Conservation (phyloP, 345 rosid species). For the Toxicodendron radicans region DNA sequence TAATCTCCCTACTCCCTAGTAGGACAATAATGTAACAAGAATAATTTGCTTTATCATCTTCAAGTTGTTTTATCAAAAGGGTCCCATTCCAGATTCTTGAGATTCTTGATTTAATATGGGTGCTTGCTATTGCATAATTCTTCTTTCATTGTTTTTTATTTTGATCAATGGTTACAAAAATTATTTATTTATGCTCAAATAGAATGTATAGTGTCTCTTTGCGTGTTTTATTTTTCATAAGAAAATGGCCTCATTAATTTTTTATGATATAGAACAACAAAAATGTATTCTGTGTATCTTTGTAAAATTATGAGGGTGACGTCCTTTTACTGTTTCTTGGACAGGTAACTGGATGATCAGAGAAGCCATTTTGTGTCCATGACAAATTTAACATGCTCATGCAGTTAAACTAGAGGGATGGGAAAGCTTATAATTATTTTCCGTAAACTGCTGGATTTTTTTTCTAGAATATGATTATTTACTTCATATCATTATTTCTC, state of each 20-base stretch:
- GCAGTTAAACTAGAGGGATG: not conserved
- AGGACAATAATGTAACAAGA: not conserved
- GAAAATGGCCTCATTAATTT: not conserved
- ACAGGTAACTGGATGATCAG: not conserved
- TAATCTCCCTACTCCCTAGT: conserved; percentile 9
- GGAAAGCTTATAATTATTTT: not conserved
- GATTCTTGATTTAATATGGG: conserved; percentile 7
- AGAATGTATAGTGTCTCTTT: not conserved
- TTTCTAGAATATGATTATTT: not conserved
- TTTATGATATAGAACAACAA: not conserved
- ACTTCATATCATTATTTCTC: not conserved
- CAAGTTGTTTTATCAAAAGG: not conserved
- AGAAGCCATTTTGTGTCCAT: conserved; percentile 1
- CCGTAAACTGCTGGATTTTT: not conserved
- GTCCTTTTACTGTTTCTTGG: not conserved
- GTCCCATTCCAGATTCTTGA: not conserved
- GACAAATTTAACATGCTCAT: not conserved
- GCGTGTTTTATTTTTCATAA: not conserved
- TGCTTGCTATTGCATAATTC: not conserved
- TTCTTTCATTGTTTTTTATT: not conserved
- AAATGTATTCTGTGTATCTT: not conserved
- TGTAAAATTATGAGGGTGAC: not conserved
- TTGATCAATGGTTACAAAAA: not conserved
- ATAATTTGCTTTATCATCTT: not conserved
- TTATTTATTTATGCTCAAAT: not conserved